Percentiles rank a stretch among this genome's conserved stretches.
Evolutionary conservation across 2,329 filamentous ascomycete species (phyloP).

Genomic region (Drechmeria coniospora): DNA sequence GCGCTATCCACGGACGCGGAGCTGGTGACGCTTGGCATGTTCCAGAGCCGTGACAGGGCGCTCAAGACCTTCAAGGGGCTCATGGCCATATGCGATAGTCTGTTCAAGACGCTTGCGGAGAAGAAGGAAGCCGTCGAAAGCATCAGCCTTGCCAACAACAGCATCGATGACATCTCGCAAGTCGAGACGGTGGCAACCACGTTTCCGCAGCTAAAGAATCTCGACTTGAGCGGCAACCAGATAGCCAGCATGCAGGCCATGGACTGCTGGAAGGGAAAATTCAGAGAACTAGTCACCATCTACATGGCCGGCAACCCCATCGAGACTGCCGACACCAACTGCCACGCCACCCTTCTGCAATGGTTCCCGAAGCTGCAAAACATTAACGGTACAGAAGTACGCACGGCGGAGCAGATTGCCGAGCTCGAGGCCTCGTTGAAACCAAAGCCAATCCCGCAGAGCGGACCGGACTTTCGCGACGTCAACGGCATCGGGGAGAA

Average conservation of each 20-base stretch:
- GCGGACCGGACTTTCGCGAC: conserved; percentile 57
- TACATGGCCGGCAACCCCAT: conserved; percentile 67
- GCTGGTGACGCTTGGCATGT: conserved; percentile 60
- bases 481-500: conserved; percentile 57
- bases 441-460: conserved; percentile 44
- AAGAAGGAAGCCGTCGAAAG: conserved; percentile 68
- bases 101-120: conserved; percentile 56
- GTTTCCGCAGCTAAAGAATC: conserved; percentile 72
- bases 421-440: conserved; percentile 32
- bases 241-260: conserved; percentile 54
- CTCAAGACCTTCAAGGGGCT: conserved; percentile 85
- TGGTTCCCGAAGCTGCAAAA: conserved; percentile 74
- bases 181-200: conserved; percentile 64
- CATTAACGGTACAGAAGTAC: conserved; percentile 60
- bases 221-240: conserved; percentile 77
- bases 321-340: conserved; percentile 40
- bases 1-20: conserved; percentile 56
- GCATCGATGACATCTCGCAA: conserved; percentile 53
- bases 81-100: conserved; percentile 69
- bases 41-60: conserved; percentile 52
- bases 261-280: conserved; percentile 63
- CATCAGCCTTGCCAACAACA: conserved; percentile 69
- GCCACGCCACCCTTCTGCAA: conserved; percentile 51
- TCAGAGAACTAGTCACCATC: conserved; percentile 65
- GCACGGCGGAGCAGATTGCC: conserved; percentile 55